Evolutionary conservation across 805 yeast species (phyloP).

Genomic region (Ogataea saltuana): DNA sequence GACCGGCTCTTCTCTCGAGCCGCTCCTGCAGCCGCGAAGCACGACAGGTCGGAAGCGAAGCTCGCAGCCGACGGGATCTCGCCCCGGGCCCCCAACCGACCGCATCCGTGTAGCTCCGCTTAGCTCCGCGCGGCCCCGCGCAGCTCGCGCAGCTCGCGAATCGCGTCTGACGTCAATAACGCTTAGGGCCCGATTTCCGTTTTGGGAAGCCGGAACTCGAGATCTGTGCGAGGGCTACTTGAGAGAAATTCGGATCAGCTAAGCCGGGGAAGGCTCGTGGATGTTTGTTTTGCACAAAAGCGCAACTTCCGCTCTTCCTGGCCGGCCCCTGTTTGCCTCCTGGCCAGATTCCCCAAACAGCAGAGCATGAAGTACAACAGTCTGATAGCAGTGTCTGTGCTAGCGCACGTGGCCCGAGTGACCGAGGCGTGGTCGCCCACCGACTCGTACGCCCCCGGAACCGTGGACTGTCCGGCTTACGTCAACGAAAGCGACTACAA

Average conservation of each 20-base stretch:
- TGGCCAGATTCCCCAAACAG: no score
- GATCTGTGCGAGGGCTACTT: not conserved
- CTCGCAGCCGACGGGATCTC: no score
- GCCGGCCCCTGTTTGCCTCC: no score
- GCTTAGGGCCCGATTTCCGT: not conserved
- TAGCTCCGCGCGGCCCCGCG: not conserved
- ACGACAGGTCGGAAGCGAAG: no score
- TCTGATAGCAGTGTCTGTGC: not conserved
- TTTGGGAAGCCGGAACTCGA: not conserved
- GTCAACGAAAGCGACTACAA: slow-evolving; percentile 21
- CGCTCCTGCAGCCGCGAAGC: no score
- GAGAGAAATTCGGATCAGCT: not conserved
- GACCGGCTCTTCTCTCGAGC: no score
- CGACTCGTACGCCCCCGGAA: slow-evolving; percentile 61
- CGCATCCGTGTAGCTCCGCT: not conserved
- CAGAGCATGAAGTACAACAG: not conserved
- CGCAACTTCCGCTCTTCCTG: no score
- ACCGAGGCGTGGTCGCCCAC: slow-evolving; percentile 52
- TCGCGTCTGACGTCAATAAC: no score
- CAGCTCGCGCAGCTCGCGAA: no score
- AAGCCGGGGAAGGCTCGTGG: not conserved
- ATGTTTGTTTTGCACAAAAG: not conserved
- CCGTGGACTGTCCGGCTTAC: slow-evolving; percentile 52
- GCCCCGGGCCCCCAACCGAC: no score
- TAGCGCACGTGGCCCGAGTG: slow-evolving; percentile 2